A percentile compares a stretch with the other conserved stretches of the same genome.
These are phyloP conservation scores for Solanum tarapatanum DNA, from an alignment of 257 asterid genomes.

Conservation along the genomic window DNA sequence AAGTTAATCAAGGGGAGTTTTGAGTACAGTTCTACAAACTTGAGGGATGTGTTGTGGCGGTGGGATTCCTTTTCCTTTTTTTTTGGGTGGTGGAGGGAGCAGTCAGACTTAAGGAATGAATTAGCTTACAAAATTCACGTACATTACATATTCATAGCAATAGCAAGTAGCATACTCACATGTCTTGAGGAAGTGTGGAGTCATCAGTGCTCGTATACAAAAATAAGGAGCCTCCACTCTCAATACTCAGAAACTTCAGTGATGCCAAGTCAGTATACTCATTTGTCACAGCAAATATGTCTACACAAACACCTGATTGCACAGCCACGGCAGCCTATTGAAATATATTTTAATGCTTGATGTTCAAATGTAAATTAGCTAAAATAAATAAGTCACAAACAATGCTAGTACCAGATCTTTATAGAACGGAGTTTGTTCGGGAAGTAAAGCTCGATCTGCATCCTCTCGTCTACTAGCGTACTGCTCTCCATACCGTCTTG, in stretches of 20 bases:
- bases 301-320: slow-evolving; percentile 98
- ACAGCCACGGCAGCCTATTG: slow-evolving; percentile 96
- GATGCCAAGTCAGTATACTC: slow-evolving; percentile 99
- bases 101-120: background rate
- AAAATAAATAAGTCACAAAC: slow-evolving; percentile 4
- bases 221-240: slow-evolving; percentile 97
- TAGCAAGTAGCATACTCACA: slow-evolving; percentile 44
- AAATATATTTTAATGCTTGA: slow-evolving; percentile 22
- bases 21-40: background rate
- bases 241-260: slow-evolving; percentile 90
- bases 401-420: slow-evolving; percentile 71
- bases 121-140: background rate
- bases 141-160: background rate
- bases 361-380: slow-evolving; percentile 9
- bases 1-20: background rate
- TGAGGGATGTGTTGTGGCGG: background rate
- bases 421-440: slow-evolving; percentile 94
- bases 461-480: slow-evolving; percentile 99
- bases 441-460: slow-evolving; percentile 95
- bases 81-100: background rate
- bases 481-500: slow-evolving; percentile 93
- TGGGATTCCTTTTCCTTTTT: background rate
- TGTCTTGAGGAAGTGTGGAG: slow-evolving; percentile 99
- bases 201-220: slow-evolving; percentile 85
- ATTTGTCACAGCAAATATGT: slow-evolving; percentile 92